Evolutionary conservation across 192 early-diverging fungal species (phyloP), one percentile per base, ranked within the genome.

Genomic region (Fimicolochytrium jonesii): DNA sequence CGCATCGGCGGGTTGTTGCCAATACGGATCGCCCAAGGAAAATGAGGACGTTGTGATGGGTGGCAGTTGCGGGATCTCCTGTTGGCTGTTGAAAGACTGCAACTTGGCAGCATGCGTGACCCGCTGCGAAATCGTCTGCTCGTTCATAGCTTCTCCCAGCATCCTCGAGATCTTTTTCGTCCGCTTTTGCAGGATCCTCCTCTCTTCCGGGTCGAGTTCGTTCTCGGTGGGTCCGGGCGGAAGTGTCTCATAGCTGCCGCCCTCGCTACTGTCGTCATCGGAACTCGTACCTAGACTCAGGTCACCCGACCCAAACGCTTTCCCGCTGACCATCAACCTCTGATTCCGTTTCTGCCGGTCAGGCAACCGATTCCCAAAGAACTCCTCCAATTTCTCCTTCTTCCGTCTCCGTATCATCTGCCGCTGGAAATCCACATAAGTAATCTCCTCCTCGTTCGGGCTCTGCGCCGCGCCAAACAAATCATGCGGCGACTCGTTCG

Each of bases 111-210:
- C 61, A 13, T 29, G 23, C 9, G 66, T 67, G 17, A 77, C 54
- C 4, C 22, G 26, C 28, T 67, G 43, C 52, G 50, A 37, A 49
- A 80, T 61, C 15, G 72, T 77, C 22, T 56, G 47, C 44, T 80
- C 77, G 42, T 79, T 77, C 1, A 84, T 61, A 11, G 77, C 69
- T 48, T 87, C 82, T 46, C 87, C 87, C 36, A 88, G 44, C 41
- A 87, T 60, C 3, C 67, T 77, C 37, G 72, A 62, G 22, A 88
- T 72, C 72, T 88, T 88, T 59, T 81, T 78, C 22, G 74, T 76
- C 15, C 85, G 71, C 18, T 78, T 78, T 31, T 79, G 80, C 29
- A 88, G 73, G 20, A 82, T 60, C 17, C 77, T 67, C 17, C 82
- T 72, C 67, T 85, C 72, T 55, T 76, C 76, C 6, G 72, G 31